Evolutionary conservation across 2,329 filamentous ascomycete species (phyloP), one percentile per base, ranked within the genome.

Genomic region (Colletotrichum gloeosporioides): DNA sequence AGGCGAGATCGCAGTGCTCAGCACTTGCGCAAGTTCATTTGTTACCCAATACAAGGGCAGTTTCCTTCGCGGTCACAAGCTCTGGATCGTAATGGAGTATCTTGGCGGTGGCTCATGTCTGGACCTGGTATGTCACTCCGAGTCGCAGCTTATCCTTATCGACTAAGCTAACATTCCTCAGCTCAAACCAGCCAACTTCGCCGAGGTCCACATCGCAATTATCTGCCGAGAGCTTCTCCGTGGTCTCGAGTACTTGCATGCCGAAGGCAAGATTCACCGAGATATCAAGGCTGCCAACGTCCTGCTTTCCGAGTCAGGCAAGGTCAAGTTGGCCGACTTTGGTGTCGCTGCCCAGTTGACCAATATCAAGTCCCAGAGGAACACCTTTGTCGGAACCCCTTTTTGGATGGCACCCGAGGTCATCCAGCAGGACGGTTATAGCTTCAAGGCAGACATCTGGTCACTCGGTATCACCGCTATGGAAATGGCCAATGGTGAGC

Each of bases 81-180:
- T 99, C 88, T 99, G 97, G 97, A 99, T 99, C 82, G 95, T 99
- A 75, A 99, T 99, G 97, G 97, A 99, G 85, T 99, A 94, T 82
- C 88, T 99, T 13, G 97, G 97, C 8, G 97, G 97, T 78, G 97
- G 97, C 55, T 99, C 97, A 22, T 98, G 97, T 84, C 90, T 98
- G 79, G 97, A 99, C 84, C 85, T 99, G 88, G 95, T 98, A 91
- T 81, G 89, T 78, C 32, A 18, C 39, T n/a, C 39, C n/a, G 39
- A 72, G 84, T 77, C 53, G 36, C 66, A 36, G 16, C 16, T 25
- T 64, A 82, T 75, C 65, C 49, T 25, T 8, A 61, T 69, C 63
- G 70, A 59, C 59, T 27, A n/a, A 71, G 77, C 85, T 86, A 80
- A 87, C 83, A 65, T 39, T 59, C 61, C 69, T 22, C 81, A 97